These are phyloP conservation scores for Datisca glomerata DNA, from an alignment of 306 rosid genomes.

Conservation along the genomic window DNA sequence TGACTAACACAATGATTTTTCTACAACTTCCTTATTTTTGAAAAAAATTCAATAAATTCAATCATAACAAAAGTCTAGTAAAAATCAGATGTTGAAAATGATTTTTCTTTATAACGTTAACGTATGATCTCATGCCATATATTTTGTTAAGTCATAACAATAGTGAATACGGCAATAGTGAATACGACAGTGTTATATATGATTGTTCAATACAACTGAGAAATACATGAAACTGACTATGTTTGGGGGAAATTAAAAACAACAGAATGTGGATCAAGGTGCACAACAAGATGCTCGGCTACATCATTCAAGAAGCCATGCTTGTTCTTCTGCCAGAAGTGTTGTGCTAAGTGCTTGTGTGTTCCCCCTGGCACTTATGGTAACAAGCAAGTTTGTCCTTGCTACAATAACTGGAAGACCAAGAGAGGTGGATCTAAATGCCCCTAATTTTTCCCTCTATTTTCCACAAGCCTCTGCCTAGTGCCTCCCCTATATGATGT, in stretches of 20 bases:
- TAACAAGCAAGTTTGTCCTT: slow-evolving; percentile 14
- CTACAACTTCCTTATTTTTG: background rate
- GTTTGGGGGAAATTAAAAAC: too few species aligned
- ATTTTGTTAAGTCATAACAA: too few species aligned
- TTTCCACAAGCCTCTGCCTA: too few species aligned
- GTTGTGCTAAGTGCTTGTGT: slow-evolving; percentile 12
- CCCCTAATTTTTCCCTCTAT: slow-evolving; percentile 4
- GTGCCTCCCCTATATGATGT: too few species aligned
- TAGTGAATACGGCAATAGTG: too few species aligned
- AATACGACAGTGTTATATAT: too few species aligned
- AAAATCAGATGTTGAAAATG: too few species aligned
- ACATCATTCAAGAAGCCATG: slow-evolving; percentile 12
- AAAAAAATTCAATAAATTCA: background rate
- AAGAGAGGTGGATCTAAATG: slow-evolving; percentile 16
- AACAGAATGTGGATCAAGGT: slow-evolving; percentile 6
- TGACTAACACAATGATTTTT: background rate
- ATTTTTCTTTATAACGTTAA: too few species aligned
- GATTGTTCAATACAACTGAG: too few species aligned
- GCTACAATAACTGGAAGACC: slow-evolving; percentile 20
- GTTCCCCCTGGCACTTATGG: slow-evolving; percentile 18
- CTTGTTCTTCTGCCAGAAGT: slow-evolving; percentile 15
- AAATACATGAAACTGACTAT: too few species aligned
- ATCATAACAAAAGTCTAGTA: too few species aligned
- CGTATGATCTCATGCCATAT: too few species aligned
- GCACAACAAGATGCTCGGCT: slow-evolving; percentile 8